phyloP scores from a whole-genome alignment of 2,329 filamentous ascomycete genomes.

The Botryotinia globosa region DNA sequence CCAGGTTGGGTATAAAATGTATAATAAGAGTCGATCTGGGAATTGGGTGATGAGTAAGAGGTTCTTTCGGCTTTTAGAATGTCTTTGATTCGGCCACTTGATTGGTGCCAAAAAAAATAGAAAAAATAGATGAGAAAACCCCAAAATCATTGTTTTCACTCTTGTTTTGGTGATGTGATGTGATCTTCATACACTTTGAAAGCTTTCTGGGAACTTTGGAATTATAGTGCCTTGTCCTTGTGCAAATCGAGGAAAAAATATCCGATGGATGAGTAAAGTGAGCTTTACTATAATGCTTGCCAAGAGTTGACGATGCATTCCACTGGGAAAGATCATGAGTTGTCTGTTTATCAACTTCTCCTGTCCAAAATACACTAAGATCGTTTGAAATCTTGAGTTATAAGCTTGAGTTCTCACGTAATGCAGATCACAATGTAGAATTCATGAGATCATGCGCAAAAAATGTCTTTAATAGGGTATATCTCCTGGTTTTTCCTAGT shows the following conservation, averaged over 20 bases:
- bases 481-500: neutral
- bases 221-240: neutral
- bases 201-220: neutral
- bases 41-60: neutral
- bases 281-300: neutral
- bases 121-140: neutral
- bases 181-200: neutral
- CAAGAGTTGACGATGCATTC: neutral
- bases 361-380: neutral
- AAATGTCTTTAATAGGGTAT: constrained; percentile 16
- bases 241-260: neutral
- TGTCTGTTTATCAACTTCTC: neutral
- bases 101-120: neutral
- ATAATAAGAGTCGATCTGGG: neutral
- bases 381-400: neutral
- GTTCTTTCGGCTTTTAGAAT: neutral
- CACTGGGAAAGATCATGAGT: neutral
- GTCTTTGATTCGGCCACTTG: neutral
- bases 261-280: neutral
- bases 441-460: constrained; percentile 3
- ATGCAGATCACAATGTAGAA: neutral
- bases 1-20: neutral
- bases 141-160: neutral
- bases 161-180: neutral
- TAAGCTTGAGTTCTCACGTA: neutral